Evolutionary conservation across 805 yeast genomes (phyloP), one percentile per base, ranked within the genome.

Genomic region (Saturnispora galanensis): DNA sequence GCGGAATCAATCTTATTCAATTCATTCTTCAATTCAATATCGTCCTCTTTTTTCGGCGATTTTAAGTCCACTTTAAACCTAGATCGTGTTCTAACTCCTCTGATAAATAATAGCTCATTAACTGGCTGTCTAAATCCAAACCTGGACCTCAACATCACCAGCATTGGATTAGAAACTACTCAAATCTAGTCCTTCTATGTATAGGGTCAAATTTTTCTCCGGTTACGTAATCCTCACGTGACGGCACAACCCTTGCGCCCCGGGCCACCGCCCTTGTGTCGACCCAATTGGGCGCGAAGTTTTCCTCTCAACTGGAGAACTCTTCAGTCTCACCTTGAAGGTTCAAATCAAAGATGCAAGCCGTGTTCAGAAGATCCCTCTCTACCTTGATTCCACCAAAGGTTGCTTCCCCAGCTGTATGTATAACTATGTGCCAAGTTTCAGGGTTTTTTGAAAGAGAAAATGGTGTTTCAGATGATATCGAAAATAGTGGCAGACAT

Each of bases 381-480:
- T 88, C 97, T 54, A 84, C 97, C 61, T 76, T 90, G 73, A 89
- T 90, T 64, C 98, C 98, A 58, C 98, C 98, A 67, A 90, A 90
- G 90, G 81, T 90, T 63, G 97, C 96, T 47, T 88, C 97, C 51
- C 93, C 96, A 39, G 77, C 81, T 69, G 90, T 83, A 76, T 59
- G 89, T 74, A 10, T 34, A 11, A 35, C 12, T 10, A 6, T 8
- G 28, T 33, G 13, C 5, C 38, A 35, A 12, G n/a, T 35, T 35
- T 13, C 5, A 35, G 17, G 9, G 15, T 12, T 28, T 35, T 34
- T 7, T 16, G 7, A 11, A 1, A 10, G 15, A 31, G 34, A n/a
- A 31, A 31, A 31, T 21, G 26, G 8, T 21, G 26, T 5, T 21
- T 6, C 26, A 21, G 6, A 21, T 21, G 26, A 21, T 21, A 6